phyloP scores from a whole-genome alignment of 768 basidiomycete species.

The Asterophora parasitica region DNA sequence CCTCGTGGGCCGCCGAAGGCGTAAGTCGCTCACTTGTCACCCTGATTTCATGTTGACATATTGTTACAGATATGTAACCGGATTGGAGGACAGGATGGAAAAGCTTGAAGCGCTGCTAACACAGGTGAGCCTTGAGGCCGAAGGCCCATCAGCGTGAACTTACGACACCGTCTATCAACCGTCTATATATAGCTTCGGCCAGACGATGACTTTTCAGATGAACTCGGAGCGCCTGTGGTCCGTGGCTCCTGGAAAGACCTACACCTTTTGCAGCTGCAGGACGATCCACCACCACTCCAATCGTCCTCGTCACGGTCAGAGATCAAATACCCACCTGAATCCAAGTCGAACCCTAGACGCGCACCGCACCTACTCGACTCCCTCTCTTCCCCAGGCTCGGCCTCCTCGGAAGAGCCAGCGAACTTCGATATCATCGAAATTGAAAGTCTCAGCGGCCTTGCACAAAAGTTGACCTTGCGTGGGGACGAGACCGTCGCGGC shows the following conservation, averaged over 20 bases:
- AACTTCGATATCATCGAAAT: conserved; percentile 32
- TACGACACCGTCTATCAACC: not conserved
- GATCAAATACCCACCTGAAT: not conserved
- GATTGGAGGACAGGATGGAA: conserved; percentile 56
- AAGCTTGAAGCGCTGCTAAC: conserved; percentile 49
- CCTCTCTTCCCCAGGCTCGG: conserved; percentile 14
- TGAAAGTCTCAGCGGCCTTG: conserved; percentile 28
- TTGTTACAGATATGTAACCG: conserved; percentile 45
- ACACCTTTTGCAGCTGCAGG: not conserved
- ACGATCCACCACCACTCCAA: not conserved
- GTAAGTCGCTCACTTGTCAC: conserved; percentile 31
- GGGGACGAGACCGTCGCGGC: conserved; percentile 20
- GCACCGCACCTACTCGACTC: conserved; percentile 26
- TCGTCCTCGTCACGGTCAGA: not conserved
- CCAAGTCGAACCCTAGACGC: conserved; percentile 9
- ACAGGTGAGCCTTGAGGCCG: conserved; percentile 34
- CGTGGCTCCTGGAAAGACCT: conserved; percentile 60
- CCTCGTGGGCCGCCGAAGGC: conserved; percentile 67
- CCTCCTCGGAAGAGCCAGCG: conserved; percentile 20
- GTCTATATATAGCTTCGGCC: conserved; percentile 48
- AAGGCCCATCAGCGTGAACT: not conserved
- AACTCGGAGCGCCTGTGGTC: conserved; percentile 57
- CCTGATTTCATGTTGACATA: conserved; percentile 1
- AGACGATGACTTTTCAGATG: conserved; percentile 52
- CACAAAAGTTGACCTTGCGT: conserved; percentile 31